These are phyloP conservation scores for Sclerotiophoma versabilis DNA, from an alignment of 2,329 filamentous ascomycete species.

Conservation along the genomic window DNA sequence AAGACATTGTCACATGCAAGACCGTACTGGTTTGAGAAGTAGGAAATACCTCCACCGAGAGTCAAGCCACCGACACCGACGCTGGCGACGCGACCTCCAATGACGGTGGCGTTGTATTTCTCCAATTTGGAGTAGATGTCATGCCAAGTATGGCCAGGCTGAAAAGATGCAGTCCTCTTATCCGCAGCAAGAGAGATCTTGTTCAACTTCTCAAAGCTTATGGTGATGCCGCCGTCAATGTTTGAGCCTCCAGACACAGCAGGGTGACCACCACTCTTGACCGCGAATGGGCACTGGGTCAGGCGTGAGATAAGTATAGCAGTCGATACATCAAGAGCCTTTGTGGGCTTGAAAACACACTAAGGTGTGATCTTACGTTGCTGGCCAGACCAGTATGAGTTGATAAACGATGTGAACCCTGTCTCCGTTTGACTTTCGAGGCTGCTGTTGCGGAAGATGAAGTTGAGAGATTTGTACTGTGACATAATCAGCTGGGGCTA, in stretches of 20 bases:
- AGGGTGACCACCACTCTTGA: slow-evolving; percentile 55
- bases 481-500: not conserved
- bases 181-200: slow-evolving; percentile 34
- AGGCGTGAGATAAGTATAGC: slow-evolving; percentile 23
- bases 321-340: slow-evolving; percentile 22
- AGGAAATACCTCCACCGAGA: slow-evolving; percentile 39
- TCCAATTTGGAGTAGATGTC: slow-evolving; percentile 43
- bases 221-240: slow-evolving; percentile 52
- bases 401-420: slow-evolving; percentile 27
- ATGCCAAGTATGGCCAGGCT: slow-evolving; percentile 47
- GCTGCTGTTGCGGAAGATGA: slow-evolving; percentile 24
- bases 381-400: slow-evolving; percentile 25
- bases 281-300: slow-evolving; percentile 49
- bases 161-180: slow-evolving; percentile 36
- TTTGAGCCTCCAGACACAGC: slow-evolving; percentile 51
- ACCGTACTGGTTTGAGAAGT: slow-evolving; percentile 34
- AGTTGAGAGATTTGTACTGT: slow-evolving; percentile 30
- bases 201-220: slow-evolving; percentile 50
- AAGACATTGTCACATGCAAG: slow-evolving; percentile 43
- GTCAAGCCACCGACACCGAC: slow-evolving; percentile 35
- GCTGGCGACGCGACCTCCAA: slow-evolving; percentile 35
- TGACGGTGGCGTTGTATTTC: slow-evolving; percentile 26
- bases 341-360: slow-evolving; percentile 26
- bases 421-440: slow-evolving; percentile 22
- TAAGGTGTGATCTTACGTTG: slow-evolving; percentile 21